Evolutionary conservation across 305 asterid species (phyloP), one percentile per base, ranked within the genome.

Genomic region (Fraxinus angustifolia): DNA sequence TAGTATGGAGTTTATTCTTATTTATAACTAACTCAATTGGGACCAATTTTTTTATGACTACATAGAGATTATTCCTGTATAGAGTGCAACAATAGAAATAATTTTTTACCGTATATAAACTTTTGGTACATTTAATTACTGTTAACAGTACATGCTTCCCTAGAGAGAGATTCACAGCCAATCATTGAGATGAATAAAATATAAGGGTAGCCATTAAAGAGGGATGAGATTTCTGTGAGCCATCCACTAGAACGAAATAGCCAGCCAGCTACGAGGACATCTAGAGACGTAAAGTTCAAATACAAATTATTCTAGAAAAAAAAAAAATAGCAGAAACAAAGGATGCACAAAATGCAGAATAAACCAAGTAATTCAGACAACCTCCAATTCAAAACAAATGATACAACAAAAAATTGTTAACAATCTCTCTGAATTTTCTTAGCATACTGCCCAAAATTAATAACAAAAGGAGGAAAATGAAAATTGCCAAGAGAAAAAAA

Each of bases 381-480:
- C 68, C 77, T 75, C 71, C 70, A 60, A 70, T 45, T 65, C 74
- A 50, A 50, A 30, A 8, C 78, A 86, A 86, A 80, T 75, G 85
- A 76, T 83, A 81, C 86, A 77, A 79, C 90, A 90, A 90, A 89
- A 81, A 82, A 83, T 85, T 85, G 36, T 56, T 35, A 81, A 82
- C 81, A 83, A 78, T 71, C 81, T 84, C 80, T 80, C 87, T 35
- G 85, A 78, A 77, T 85, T 87, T 89, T 83, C 89, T 84, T 79
- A 85, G 88, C 91, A 87, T 79, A 85, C 85, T 82, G 87, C 90
- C 89, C 89, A 84, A 81, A 82, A 82, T 78, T 50, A 82, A 87
- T 81, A 58, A 82, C 86, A 42, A 78, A 74, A 79, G 56, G 81
- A 87, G 31, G 81, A 79, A 83, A 83, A 86, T 81, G 84, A 88